Evolutionary conservation across 495 filamentous ascomycete species (phyloP), one percentile per base, ranked within the genome.

Genomic region (Penicillium goetzii): DNA sequence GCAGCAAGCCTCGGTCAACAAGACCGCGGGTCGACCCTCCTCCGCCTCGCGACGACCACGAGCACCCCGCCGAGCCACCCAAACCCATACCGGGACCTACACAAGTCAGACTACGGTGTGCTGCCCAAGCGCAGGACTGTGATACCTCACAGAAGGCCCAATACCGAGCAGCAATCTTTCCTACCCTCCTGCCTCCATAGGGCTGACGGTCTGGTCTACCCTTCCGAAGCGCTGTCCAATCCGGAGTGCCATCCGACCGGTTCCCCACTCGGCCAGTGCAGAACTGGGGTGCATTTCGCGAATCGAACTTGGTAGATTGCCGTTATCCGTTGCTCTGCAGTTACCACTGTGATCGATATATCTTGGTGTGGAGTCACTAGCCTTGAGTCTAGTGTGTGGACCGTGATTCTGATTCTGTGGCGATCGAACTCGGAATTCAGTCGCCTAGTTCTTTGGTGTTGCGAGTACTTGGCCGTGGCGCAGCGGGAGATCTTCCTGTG

Each of bases 161-260:
- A 33, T 2, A 12, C 28, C 19, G 28, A 19, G 1, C 32, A 47
- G 2, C 8, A 12, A 33, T 34, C 52, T 4, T 21, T 25, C 11
- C 34, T n/a, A 21, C 36, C 11, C 54, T 57, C 21, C 17, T 40
- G 57, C 60, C 58, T 40, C 45, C 41, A 41, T 63, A 72, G 65
- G 68, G 65, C 65, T 68, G 58, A 68, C 65, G 62, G 2, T 32
- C 5, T 8, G 12, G 65, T 43, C 62, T 64, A n/a, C 38, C 40
- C 25, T 60, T 66, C 70, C 70, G 68, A 66, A 49, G 28, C 52
- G 34, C 59, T 52, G 63, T 63, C 63, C 63, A 68, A 72, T 72
- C 68, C 65, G 60, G 68, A 70, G 60, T 25, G 33, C 28, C 23
- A 43, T 57, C 61, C 59, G 61, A 41, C 34, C 62, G 64, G 61